Base-by-base conservation (phyloP, 106 monocot species). In the Acorus gramineus region DNA sequence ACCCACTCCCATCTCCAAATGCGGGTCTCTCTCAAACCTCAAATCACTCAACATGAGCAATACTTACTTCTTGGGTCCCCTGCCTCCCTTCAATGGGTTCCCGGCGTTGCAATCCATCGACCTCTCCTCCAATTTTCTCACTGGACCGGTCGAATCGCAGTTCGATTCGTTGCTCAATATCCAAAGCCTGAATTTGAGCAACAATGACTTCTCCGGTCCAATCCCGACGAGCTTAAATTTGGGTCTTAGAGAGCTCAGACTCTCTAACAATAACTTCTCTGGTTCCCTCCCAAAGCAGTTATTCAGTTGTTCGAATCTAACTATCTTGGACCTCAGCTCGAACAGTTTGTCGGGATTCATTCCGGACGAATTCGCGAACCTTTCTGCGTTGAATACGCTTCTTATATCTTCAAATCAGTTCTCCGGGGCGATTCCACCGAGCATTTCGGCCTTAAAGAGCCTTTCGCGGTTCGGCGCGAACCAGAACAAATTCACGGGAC, bases 381-480 rank as follows among this genome's bases (percentile, higher is more conserved):
- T 85, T 3, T 8, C 66, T 10, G 74, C 74, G 62, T 55, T 85
- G 28, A 8, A 67, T 44, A 67, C 42, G 2, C 70, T 85, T 1
- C 53, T 85, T 44, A 59, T 85, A 3, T 77, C 77, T 53, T 50
- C 67, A 51, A 85, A 85, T 69, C 5, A 52, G 4, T 67, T 85
- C 42, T 14, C 3, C 44, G 84, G 80, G 8, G 11, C 4, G 1
- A 65, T 85, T 8, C 77, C 80, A 0, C 7, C 1, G 3, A 71
- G 7, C 2, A 8, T 85, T 45, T 63, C 80, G 1, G 53, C 13
- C 8, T 59, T 80, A 5, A 57, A 5, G 14, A 71, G 8, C 4
- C 63, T 85, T 2, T 50, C 47, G 5, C 49, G 77, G 11, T 85
- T 85, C 42, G 77, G 74, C 14, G 84, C 84, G 4, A 68, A 80